These are phyloP conservation scores for Syzygium aromaticum DNA, from an alignment of 345 rosid species.

Conservation along the genomic window DNA sequence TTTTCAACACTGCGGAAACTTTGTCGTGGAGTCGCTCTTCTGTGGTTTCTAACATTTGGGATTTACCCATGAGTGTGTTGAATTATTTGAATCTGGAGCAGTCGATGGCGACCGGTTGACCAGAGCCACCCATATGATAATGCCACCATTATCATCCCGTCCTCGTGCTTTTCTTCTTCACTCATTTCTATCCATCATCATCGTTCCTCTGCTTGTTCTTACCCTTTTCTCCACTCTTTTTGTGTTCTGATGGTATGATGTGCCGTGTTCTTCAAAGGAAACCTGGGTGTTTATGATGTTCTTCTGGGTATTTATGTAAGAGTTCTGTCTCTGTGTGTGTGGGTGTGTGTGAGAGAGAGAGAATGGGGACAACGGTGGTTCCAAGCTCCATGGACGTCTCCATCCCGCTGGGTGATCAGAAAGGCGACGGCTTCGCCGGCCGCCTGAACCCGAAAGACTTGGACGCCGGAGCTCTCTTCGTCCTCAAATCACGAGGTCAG, in stretches of 20 bases:
- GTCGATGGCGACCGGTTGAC: not conserved
- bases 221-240: not conserved
- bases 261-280: not conserved
- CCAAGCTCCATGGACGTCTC: slow-evolving; percentile 6
- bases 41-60: not conserved
- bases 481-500: slow-evolving; percentile 22
- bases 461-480: slow-evolving; percentile 26
- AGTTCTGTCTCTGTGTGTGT: too few species aligned
- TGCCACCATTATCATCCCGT: not conserved
- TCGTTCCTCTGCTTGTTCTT: not conserved
- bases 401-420: not conserved
- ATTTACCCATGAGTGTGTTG: not conserved
- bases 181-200: not conserved
- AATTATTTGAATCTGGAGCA: not conserved
- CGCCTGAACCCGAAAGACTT: not conserved
- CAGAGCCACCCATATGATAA: not conserved
- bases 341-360: not conserved
- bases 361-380: not conserved
- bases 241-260: not conserved
- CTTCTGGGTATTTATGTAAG: not conserved
- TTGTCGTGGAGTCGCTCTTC: not conserved
- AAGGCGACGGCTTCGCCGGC: not conserved
- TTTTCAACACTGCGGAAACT: not conserved
- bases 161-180: not conserved
- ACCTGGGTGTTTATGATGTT: not conserved